These are phyloP conservation scores for Trichoderma arundinaceum DNA, from an alignment of 2,329 filamentous ascomycete species.

Conservation along the genomic window DNA sequence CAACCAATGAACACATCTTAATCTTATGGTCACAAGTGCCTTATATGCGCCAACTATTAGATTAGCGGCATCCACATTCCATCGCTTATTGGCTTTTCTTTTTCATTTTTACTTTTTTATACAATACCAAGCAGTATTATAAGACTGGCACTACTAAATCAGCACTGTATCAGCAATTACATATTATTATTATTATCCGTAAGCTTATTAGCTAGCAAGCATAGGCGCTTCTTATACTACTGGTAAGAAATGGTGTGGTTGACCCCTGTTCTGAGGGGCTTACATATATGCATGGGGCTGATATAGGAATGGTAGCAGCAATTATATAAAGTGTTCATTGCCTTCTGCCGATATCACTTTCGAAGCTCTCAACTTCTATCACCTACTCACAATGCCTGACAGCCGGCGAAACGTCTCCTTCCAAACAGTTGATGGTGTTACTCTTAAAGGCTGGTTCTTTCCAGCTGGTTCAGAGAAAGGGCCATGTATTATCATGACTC, in stretches of 20 bases:
- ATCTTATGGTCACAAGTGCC: background rate
- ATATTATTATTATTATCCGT: background rate
- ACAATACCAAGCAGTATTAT: background rate
- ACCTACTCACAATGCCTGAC: background rate
- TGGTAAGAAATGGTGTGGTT: background rate
- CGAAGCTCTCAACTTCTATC: background rate
- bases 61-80: background rate
- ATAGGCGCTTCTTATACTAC: background rate
- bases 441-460: slow-evolving; percentile 24
- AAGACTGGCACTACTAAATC: background rate
- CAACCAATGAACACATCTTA: background rate
- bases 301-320: background rate
- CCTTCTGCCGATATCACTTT: background rate
- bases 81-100: too few species aligned
- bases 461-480: background rate
- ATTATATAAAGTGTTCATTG: background rate
- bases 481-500: slow-evolving; percentile 26
- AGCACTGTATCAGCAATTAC: background rate
- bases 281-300: background rate
- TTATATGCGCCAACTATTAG: background rate
- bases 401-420: background rate
- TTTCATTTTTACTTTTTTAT: too few species aligned
- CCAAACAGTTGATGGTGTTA: slow-evolving; percentile 6
- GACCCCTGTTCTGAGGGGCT: background rate
- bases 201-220: background rate